These are phyloP conservation scores for Trypanosoma brucei DNA, from an alignment of 208 protist genomes.

Conservation along the genomic window DNA sequence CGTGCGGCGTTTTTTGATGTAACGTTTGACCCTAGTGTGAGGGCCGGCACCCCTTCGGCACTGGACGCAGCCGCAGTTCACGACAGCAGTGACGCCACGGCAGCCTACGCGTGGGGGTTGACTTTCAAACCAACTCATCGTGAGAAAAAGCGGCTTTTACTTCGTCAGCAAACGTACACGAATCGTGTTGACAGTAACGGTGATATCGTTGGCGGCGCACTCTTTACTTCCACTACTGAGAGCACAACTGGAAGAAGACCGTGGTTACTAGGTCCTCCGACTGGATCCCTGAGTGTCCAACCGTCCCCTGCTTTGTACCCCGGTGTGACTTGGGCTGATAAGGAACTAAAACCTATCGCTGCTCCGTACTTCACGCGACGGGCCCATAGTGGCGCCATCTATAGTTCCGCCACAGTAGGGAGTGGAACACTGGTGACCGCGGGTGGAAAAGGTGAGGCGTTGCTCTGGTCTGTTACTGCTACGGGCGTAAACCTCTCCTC, in stretches of 20 bases:
- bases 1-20: slow-evolving; percentile 12
- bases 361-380: slow-evolving; percentile 25
- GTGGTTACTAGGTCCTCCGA: background rate
- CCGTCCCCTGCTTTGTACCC: background rate
- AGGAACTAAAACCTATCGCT: slow-evolving; percentile 35
- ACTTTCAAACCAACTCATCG: slow-evolving; percentile 17
- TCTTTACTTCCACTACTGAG: background rate
- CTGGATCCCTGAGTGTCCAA: background rate
- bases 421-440: slow-evolving; percentile 45
- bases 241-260: background rate
- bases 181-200: background rate
- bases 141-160: slow-evolving; percentile 12
- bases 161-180: background rate
- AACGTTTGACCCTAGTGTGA: slow-evolving; percentile 14
- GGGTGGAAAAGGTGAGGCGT: slow-evolving; percentile 48
- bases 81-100: background rate
- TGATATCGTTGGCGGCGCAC: background rate
- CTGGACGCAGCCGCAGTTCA: background rate
- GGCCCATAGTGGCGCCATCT: slow-evolving; percentile 50
- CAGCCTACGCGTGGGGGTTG: slow-evolving; percentile 5
- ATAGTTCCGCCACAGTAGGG: slow-evolving; percentile 29
- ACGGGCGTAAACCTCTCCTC: slow-evolving; percentile 16
- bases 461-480: slow-evolving; percentile 41
- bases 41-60: background rate
- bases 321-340: slow-evolving; percentile 4